phyloP scores from a whole-genome alignment of 1,139 yeast genomes.

The Yamadazyma diddensiae region DNA sequence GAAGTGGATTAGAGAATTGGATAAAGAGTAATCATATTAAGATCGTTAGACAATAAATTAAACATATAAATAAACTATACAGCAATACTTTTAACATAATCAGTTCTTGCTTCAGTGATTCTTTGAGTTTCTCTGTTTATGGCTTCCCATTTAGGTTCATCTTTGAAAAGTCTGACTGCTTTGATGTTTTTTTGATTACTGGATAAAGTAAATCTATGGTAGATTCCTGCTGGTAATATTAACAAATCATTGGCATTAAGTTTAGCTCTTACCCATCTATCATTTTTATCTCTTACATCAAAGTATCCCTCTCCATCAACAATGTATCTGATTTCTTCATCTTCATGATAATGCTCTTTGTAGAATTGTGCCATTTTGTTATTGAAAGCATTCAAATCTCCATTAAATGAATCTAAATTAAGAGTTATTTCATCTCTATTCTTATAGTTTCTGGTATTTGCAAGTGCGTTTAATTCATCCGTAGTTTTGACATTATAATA shows the following conservation, averaged over 20 bases:
- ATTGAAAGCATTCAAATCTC: conserved; percentile 57
- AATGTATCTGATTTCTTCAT: conserved; percentile 91
- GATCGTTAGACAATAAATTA: conserved; percentile 39
- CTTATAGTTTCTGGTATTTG: conserved; percentile 67
- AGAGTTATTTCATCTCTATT: conserved; percentile 74
- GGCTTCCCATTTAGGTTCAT: conserved; percentile 96
- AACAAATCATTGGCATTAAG: conserved; percentile 65
- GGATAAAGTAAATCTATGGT: conserved; percentile 84
- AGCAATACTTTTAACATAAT: conserved; percentile 29
- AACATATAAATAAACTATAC: conserved; percentile 13
- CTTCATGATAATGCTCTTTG: conserved; percentile 91
- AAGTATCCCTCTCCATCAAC: conserved; percentile 90
- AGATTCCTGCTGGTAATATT: conserved; percentile 86
- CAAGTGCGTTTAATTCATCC: conserved; percentile 64
- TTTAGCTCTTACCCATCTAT: conserved; percentile 77
- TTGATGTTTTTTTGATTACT: conserved; percentile 54
- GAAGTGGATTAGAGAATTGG: conserved; percentile 65
- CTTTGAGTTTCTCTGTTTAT: conserved; percentile 52
- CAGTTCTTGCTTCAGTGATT: conserved; percentile 28
- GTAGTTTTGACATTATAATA: conserved; percentile 53
- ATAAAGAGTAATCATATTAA: conserved; percentile 63
- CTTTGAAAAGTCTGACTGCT: conserved; percentile 84
- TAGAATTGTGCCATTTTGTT: conserved; percentile 70
- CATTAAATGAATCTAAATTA: conserved; percentile 60
- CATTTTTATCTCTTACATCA: conserved; percentile 71